Conservation (phyloP, 257 asterid genomes). For the Anisodus acutangulus region DNA sequence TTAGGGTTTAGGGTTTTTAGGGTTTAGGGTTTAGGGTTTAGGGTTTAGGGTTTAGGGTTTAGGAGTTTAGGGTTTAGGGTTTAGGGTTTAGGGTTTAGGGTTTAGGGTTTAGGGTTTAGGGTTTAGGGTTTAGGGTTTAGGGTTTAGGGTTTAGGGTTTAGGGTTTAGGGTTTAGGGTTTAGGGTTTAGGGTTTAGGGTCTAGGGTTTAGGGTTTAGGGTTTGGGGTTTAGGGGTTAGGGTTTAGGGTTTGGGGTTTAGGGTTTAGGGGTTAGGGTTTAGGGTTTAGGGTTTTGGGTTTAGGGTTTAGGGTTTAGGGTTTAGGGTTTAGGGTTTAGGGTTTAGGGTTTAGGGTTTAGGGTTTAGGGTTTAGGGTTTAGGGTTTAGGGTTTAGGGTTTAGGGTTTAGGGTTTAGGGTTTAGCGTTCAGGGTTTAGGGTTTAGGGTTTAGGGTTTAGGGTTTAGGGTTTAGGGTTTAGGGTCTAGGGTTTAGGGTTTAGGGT, state of each 20-base stretch:
- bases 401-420: too few species aligned
- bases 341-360: too few species aligned
- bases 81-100: slow-evolving; percentile 36
- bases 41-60: slow-evolving; percentile 38
- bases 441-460: slow-evolving; percentile 23
- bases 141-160: slow-evolving; percentile 29
- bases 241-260: slow-evolving; percentile 17
- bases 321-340: slow-evolving; percentile 24
- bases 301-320: slow-evolving; percentile 23
- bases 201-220: slow-evolving; percentile 29
- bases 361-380: too few species aligned
- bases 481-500: slow-evolving; percentile 26
- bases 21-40: slow-evolving; percentile 38
- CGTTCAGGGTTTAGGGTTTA: too few species aligned
- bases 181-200: slow-evolving; percentile 32
- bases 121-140: slow-evolving; percentile 30
- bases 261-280: slow-evolving; percentile 13
- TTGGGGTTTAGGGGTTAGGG: slow-evolving; percentile 11
- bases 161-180: slow-evolving; percentile 32
- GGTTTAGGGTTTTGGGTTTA: slow-evolving; percentile 28
- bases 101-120: slow-evolving; percentile 12
- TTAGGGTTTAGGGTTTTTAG: slow-evolving; percentile 37
- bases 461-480: slow-evolving; percentile 22
- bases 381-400: too few species aligned
- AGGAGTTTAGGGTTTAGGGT: slow-evolving; percentile 36